Base-by-base conservation (phyloP, 2,329 filamentous ascomycete species). In the Alternaria sp. region DNA sequence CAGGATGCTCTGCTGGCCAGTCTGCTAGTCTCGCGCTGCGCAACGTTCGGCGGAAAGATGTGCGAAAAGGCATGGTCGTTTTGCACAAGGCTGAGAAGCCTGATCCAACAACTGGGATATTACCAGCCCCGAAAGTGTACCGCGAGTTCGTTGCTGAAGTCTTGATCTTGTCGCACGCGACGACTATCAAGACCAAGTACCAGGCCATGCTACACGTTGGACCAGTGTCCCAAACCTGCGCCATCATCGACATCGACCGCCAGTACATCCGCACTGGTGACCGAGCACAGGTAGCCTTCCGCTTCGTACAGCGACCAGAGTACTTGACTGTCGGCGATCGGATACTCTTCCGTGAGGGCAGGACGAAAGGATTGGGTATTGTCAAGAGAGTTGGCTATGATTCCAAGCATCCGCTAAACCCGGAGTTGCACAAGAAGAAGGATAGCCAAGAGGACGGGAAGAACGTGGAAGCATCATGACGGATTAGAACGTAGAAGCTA, bases 151-250 rank as follows among this genome's bases (percentile, higher is more conserved):
- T 84, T 76, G 72, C 92, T 83, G 67, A 96, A 89, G 96, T 99
- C 1, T 85, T 99, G 21, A 98, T 99, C 69, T 85, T 99, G 7
- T 96, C 92, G 5, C 96, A 99, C 75, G 93, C 95, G 0, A 99
- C 96, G 0, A 99, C 96, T 46, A 99, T 99, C 80, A 96, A 97
- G 80, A 93, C 90, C 0, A 95, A 93, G 73, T 99, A 99, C 70
- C 96, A 99, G 83, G 96, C 96, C 1, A 99, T 98, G 94, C 86
- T 99, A 21, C 96, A 99, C 73, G 94, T 99, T 5, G 96, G 96
- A 0, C 92, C 96, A 0, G 92, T 99, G 46, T 93, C 91, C 44
- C 96, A 99, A 82, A 99, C 96, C 0, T 99, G 96, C 76, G 90
- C 93, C 11, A 97, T 99, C 76, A 97, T 99, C 74, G 96, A 97